Percentiles rank a stretch among this genome's conserved stretches.
Evolutionary conservation across 176 grass and related monocot genomes (phyloP).

Genomic region (Oryza meridionalis): DNA sequence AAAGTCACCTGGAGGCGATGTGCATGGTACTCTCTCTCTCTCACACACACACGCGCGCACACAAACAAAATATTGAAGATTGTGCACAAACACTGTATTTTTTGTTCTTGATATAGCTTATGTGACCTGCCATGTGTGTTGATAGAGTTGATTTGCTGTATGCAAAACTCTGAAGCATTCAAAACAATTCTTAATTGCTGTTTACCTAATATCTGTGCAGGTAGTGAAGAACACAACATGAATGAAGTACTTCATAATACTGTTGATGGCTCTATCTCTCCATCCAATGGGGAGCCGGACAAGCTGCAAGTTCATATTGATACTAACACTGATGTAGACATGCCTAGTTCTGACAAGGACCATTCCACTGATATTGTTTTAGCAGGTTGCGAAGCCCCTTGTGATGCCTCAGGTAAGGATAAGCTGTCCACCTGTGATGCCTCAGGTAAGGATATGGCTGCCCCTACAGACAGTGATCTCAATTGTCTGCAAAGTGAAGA

Average conservation of each 20-base stretch:
- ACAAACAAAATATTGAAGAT: not conserved
- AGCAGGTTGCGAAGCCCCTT: not conserved
- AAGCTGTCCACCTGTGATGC: not conserved
- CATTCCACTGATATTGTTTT: not conserved
- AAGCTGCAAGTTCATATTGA: not conserved
- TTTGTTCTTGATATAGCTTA: not conserved
- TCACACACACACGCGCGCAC: not conserved
- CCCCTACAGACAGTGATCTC: not conserved
- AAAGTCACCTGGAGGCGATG: not conserved
- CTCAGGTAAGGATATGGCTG: conserved; percentile 1
- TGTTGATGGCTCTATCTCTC: not conserved
- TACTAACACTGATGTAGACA: not conserved
- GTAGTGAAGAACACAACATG: not conserved
- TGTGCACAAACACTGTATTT: not conserved
- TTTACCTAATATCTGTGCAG: not conserved
- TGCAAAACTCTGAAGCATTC: not conserved
- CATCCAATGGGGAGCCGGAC: not conserved
- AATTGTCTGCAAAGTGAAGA: not conserved
- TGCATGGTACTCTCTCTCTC: not conserved
- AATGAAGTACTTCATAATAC: not conserved
- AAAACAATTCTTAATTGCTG: not conserved
- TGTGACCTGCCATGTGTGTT: not conserved
- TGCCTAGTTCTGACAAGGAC: not conserved
- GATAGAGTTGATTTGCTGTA: not conserved
- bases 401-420: conserved; percentile 1